Base-by-base conservation (phyloP, 2,329 filamentous ascomycete species). In the Emmonsia crescens region DNA sequence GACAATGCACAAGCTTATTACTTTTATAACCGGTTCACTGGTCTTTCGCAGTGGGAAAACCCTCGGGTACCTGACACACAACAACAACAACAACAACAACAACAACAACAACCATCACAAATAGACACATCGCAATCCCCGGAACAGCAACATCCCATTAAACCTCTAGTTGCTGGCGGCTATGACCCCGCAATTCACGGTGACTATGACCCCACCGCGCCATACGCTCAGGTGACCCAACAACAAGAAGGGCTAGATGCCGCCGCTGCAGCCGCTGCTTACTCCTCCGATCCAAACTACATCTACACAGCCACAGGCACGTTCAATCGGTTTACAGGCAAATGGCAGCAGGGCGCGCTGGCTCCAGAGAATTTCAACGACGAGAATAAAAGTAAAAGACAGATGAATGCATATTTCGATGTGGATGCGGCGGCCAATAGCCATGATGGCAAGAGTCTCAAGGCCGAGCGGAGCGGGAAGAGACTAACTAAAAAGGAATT, bases 131-230 rank as follows among this genome's bases (percentile, higher is more conserved):
- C 69, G 42, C 69, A 70, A 24, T 68, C 68, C 27, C 64, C 66
- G 38, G 64, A 62, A 64, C 66, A 73, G 64, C 63, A 74, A 64
- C 54, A 69, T 36, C 63, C 67, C 40, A 63, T 70, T 55, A 67
- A 68, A 64, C 72, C 72, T 67, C 67, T 76, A 60, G 83, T 82
- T 5, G 65, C 69, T 12, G 87, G 87, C 62, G 91, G 93, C 64
- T 99, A 99, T 78, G 96, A 97, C 72, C 94, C 94, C 1, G 89
- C 91, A 29, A 93, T 99, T 54, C 94, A 99, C 73, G 94, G 94
- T 68, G 89, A 92, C 77, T 99, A 96, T 78, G 94, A 99, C 70
- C 91, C 92, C 3, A 94, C 87, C 63, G 93, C 94, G n/a, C 89
- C 91, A 78, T 99, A 99, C 73, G 93, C 94, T 12, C 83, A 89